Evolutionary conservation across 176 grass and related monocot genomes (phyloP), one percentile per base, ranked within the genome.

Genomic region (Ananas comosus): DNA sequence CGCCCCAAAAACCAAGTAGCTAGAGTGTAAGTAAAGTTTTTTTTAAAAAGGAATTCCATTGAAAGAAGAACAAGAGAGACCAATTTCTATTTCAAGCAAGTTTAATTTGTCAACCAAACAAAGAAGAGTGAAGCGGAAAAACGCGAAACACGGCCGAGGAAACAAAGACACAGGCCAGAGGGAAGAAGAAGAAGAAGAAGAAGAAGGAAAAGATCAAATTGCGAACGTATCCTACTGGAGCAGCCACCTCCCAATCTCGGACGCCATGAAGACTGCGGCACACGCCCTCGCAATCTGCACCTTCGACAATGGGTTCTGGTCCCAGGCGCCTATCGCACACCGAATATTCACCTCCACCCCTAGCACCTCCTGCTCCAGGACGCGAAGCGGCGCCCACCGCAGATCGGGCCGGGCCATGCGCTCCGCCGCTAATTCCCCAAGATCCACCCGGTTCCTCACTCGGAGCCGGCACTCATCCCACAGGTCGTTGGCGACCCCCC

Each of bases 241-340:
- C 71, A 94, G 80, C 71, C 61, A 71, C 68, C 59, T 56, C 50
- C 83, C 86, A 23, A 90, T 22, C 67, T 80, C 76, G 50, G 75
- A 90, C 19, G 80, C 86, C 65, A 80, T 28, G 76, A 85, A 95
- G 48, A 83, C 83, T 57, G 90, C 86, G 63, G 81, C 48, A 59
- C 75, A 83, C 23, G 82, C 87, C 29, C 80, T 78, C 50, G 4
- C 10, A 59, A 87, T 87, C 67, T 87, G 91, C 13, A 74, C 59
- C 12, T 14, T 0, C 50, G 25, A 66, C 65, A 95, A 82, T 63
- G 23, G 12, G 25, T 13, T 17, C 1, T 67, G 73, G 21, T 85
- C 87, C 91, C 87, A 96, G 18, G 57, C 51, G 85, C 79, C 83
- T 74, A 88, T 63, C 51, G 24, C 12, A 12, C 12, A 73, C 11